Evolutionary conservation across 371 early-diverging fungal genomes (phyloP).

Genomic region (Mucor sp.): DNA sequence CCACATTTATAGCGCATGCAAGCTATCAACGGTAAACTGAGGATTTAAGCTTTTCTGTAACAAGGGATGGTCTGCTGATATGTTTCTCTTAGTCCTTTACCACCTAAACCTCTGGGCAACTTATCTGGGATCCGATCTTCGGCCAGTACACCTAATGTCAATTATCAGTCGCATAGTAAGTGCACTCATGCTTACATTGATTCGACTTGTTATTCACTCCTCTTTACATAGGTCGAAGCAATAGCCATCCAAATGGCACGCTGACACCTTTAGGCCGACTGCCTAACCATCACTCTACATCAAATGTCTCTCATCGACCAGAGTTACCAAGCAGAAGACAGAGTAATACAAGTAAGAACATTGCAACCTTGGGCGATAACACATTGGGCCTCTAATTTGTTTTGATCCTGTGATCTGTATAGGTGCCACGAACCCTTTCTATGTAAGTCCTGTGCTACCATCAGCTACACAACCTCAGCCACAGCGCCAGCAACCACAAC

Average conservation of each 20-base stretch:
- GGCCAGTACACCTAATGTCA: slow-evolving; percentile 2
- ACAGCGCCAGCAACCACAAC: neutral
- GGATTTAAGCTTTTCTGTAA: neutral
- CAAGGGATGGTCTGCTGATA: neutral
- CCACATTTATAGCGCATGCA: neutral
- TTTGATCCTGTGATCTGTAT: neutral
- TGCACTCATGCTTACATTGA: neutral
- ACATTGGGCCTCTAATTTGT: neutral
- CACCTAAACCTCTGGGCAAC: neutral
- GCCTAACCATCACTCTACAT: neutral
- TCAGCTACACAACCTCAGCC: neutral
- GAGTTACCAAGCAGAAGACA: neutral
- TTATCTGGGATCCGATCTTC: neutral
- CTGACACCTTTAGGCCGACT: neutral
- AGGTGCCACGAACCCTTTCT: neutral
- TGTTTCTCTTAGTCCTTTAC: neutral
- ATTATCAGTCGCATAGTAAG: slow-evolving; percentile 1
- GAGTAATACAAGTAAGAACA: neutral
- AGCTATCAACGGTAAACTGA: neutral
- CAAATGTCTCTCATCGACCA: neutral
- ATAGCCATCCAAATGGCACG: neutral
- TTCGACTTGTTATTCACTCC: neutral
- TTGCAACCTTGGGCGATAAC: neutral
- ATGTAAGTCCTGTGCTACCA: neutral
- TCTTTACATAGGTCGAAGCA: neutral